A percentile compares a stretch with the other conserved stretches of the same genome.
Evolutionary conservation across 805 yeast species (phyloP).

Genomic region (Myxozyma neotropica): DNA sequence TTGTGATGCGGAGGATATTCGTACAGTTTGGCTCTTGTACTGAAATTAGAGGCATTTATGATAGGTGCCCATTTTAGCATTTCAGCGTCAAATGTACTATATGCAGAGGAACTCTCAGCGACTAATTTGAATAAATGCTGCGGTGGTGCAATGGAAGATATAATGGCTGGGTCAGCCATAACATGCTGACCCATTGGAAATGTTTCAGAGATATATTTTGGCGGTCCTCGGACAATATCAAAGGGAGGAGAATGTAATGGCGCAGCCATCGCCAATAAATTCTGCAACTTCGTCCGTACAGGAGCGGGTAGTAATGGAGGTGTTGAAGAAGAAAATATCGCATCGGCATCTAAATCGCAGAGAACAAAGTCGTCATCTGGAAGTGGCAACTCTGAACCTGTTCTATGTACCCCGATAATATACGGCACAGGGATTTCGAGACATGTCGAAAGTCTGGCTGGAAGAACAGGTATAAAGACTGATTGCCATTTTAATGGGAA

Average conservation of each 20-base stretch:
- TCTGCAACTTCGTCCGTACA: constrained; percentile 21
- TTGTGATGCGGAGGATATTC: background rate
- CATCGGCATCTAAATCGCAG: constrained; percentile 30
- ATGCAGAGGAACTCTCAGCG: constrained; percentile 15
- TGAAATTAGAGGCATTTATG: constrained; percentile 4
- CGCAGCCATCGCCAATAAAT: constrained; percentile 16
- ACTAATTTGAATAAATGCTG: background rate
- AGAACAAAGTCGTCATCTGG: constrained; percentile 28
- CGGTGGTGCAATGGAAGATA: constrained; percentile 9
- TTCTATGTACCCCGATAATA: constrained; percentile 30
- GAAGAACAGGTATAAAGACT: constrained; percentile 32
- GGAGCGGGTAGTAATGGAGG: constrained; percentile 25
- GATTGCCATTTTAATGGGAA: constrained; percentile 33
- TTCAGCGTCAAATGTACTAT: constrained; percentile 1
- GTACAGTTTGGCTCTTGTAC: background rate
- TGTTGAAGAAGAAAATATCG: constrained; percentile 1
- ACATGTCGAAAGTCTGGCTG: constrained; percentile 27
- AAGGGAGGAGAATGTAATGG: constrained; percentile 24
- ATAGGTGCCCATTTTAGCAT: constrained; percentile 7
- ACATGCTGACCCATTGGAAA: constrained; percentile 22
- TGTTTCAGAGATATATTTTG: constrained; percentile 23
- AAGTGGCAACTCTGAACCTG: background rate
- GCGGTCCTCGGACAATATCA: constrained; percentile 21
- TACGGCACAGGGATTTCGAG: constrained; percentile 35
- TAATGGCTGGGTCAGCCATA: constrained; percentile 7